phyloP scores from a whole-genome alignment of 2,329 filamentous ascomycete genomes.

The Ampelomyces quisqualis region DNA sequence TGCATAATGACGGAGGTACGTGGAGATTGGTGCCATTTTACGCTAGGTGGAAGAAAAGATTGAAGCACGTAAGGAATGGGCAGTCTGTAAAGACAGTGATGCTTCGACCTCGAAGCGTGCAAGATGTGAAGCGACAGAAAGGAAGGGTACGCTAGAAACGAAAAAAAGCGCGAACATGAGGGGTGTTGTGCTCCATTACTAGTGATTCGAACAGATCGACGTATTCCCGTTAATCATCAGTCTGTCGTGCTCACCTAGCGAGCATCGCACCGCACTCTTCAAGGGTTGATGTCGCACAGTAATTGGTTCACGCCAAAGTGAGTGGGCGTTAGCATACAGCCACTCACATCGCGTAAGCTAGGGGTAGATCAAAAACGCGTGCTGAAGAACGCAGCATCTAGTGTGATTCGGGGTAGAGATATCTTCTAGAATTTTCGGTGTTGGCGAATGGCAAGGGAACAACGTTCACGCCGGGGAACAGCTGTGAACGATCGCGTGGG shows the following conservation, averaged over 20 bases:
- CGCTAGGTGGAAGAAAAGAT: neutral
- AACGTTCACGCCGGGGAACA: constrained; percentile 1
- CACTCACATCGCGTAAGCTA: constrained; percentile 12
- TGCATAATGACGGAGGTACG: neutral
- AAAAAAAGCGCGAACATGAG: constrained; percentile 4
- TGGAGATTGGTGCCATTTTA: neutral
- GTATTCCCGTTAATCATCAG: too few species aligned
- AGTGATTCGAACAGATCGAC: too few species aligned
- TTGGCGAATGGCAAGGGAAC: constrained; percentile 1
- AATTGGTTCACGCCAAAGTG: constrained; percentile 21
- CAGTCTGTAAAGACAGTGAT: constrained; percentile 7
- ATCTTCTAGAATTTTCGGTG: constrained; percentile 4
- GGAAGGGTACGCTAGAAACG: neutral
- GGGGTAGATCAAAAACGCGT: constrained; percentile 3
- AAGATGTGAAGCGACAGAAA: neutral
- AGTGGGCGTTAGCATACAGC: constrained; percentile 10
- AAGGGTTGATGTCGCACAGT: constrained; percentile 16
- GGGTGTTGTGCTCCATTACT: constrained; percentile 5
- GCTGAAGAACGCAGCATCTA: constrained; percentile 14
- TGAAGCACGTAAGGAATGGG: neutral
- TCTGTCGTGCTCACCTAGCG: too few species aligned
- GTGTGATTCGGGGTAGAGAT: constrained; percentile 5
- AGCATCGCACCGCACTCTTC: constrained; percentile 6
- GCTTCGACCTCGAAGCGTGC: constrained; percentile 1
- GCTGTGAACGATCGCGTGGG: constrained; percentile 3